phyloP scores from a whole-genome alignment of 768 basidiomycete species.

The Xerocomus potaroensis region DNA sequence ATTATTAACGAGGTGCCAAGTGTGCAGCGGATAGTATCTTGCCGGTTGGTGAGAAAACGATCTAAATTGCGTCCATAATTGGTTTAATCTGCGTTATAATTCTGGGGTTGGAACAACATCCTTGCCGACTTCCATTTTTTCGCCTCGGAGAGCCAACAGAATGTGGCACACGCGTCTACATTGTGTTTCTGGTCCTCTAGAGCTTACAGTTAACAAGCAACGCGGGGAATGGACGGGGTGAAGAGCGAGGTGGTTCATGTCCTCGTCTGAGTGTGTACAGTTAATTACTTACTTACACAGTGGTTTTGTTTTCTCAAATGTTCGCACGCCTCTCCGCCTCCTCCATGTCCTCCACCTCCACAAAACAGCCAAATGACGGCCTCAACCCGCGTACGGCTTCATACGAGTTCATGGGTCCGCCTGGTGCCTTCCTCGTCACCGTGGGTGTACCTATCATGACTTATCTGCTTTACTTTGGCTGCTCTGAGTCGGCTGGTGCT shows the following conservation, averaged over 20 bases:
- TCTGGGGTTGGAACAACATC: conserved; percentile 91
- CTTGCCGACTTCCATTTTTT: conserved; percentile 81
- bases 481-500: conserved; percentile 65
- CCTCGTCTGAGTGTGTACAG: too few relatives aligned
- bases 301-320: too few relatives aligned
- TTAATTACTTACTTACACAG: too few relatives aligned
- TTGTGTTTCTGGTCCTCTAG: too few relatives aligned
- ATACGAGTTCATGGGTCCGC: conserved; percentile 83
- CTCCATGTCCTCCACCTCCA: conserved; percentile 21
- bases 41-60: conserved; percentile 63
- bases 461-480: conserved; percentile 75
- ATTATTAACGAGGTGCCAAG: conserved; percentile 70
- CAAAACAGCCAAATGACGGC: conserved; percentile 27
- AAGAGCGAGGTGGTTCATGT: too few relatives aligned
- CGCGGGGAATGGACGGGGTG: too few relatives aligned
- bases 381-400: conserved; percentile 67
- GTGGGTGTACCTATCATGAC: conserved; percentile 65
- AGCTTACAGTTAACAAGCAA: too few relatives aligned
- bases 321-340: not conserved
- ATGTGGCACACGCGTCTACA: too few relatives aligned
- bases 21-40: conserved; percentile 51
- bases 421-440: conserved; percentile 68
- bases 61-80: conserved; percentile 7
- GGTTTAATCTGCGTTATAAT: conserved; percentile 36
- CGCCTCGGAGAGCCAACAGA: conserved; percentile 27